Evolutionary conservation across 768 basidiomycete species (phyloP).

Genomic region (Saitozyma podzolica): DNA sequence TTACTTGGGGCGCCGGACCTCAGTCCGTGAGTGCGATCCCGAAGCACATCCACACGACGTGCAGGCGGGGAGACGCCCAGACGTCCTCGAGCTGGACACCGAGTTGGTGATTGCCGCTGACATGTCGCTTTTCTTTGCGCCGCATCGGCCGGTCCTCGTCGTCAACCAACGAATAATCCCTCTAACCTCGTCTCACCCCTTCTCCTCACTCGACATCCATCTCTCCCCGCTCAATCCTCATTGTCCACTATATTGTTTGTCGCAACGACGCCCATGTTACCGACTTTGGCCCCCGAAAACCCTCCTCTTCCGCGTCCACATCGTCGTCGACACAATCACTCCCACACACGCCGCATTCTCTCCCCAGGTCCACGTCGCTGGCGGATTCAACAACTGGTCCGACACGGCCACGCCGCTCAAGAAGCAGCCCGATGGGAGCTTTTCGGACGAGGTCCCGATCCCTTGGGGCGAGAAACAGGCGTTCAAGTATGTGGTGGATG

Average conservation of each 20-base stretch:
- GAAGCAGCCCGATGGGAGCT: slow-evolving; percentile 42
- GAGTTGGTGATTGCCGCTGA: no score
- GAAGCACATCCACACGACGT: no score
- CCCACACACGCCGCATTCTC: not conserved
- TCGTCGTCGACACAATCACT: slow-evolving; percentile 5
- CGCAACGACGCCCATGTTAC: not conserved
- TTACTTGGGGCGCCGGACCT: slow-evolving; percentile 46
- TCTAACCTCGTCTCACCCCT: no score
- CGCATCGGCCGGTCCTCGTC: not conserved
- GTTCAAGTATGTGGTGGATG: slow-evolving; percentile 53
- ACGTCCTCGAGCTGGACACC: no score
- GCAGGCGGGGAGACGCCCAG: no score
- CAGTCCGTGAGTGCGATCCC: slow-evolving; percentile 27
- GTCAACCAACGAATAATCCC: not conserved
- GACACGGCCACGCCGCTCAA: slow-evolving; percentile 38
- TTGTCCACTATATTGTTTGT: not conserved
- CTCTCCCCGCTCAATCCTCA: not conserved
- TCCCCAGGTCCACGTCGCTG: slow-evolving; percentile 45
- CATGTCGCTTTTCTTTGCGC: no score
- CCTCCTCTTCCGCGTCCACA: slow-evolving; percentile 8
- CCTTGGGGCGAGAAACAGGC: slow-evolving; percentile 51
- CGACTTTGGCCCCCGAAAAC: not conserved
- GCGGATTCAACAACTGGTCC: slow-evolving; percentile 52
- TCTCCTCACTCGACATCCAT: not conserved
- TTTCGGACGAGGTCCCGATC: slow-evolving; percentile 34